These are phyloP conservation scores for Lactarius vividus DNA, from an alignment of 768 basidiomycete species.

Conservation along the genomic window DNA sequence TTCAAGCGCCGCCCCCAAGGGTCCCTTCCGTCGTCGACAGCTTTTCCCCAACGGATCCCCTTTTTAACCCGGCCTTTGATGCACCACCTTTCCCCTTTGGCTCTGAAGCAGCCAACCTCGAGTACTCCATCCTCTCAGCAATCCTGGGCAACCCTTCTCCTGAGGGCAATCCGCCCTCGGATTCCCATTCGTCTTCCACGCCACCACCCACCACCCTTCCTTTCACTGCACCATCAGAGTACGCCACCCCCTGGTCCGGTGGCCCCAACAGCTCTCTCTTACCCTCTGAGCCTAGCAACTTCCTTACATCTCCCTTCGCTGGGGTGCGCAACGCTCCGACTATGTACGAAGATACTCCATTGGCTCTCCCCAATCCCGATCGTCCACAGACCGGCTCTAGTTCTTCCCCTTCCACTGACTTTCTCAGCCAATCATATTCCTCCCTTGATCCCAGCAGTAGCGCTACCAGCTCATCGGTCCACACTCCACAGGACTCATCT, in stretches of 20 bases:
- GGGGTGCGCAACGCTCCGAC: constrained; percentile 4
- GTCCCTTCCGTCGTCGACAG: constrained; percentile 14
- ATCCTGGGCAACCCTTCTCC: constrained; percentile 61
- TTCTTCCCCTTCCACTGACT: constrained; percentile 16
- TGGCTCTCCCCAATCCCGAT: constrained; percentile 8
- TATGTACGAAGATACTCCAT: constrained; percentile 10
- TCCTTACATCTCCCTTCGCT: constrained; percentile 16
- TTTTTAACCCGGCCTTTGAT: constrained; percentile 56
- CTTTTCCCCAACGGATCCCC: constrained; percentile 53
- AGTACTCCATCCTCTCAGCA: constrained; percentile 91
- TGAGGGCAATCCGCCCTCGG: constrained; percentile 16
- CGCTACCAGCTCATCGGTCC: constrained; percentile 6
- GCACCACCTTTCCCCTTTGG: constrained; percentile 67
- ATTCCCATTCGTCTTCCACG: constrained; percentile 27
- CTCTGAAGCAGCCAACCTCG: constrained; percentile 88
- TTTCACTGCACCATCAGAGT: constrained; percentile 18
- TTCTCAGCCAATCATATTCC: constrained; percentile 18
- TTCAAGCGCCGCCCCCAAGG: constrained; percentile 17
- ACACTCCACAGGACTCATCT: constrained; percentile 13
- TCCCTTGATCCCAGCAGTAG: constrained; percentile 14
- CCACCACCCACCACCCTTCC: constrained; percentile 21
- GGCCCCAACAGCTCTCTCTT: constrained; percentile 4
- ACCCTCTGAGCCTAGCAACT: constrained; percentile 15
- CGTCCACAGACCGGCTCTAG: constrained; percentile 11
- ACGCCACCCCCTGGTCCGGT: constrained; percentile 17